Evolutionary conservation across 495 filamentous ascomycete species (phyloP), one percentile per base, ranked within the genome.

Genomic region (Hypoxylon fuscum): DNA sequence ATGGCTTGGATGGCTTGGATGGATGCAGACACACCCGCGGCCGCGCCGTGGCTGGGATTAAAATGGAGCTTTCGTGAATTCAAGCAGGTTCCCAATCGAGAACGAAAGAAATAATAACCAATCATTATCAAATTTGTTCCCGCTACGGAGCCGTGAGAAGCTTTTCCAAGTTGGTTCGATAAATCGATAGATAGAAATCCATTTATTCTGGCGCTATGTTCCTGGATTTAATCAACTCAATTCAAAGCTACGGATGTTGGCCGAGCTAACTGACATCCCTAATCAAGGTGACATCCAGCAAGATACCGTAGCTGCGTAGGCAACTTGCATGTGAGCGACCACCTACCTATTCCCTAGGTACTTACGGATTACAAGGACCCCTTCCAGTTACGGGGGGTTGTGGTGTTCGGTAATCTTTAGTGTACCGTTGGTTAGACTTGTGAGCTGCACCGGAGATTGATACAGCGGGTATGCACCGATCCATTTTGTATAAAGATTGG

Each of bases 371-470:
- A n/a, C n/a, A n/a, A n/a, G n/a, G n/a, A n/a, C n/a, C n/a, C n/a
- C n/a, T n/a, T n/a, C n/a, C n/a, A n/a, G n/a, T 29, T 43, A 46
- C 17, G 18, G 34, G 41, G 44, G 60, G 23, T 42, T 34, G 45
- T 48, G 46, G 46, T 38, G 40, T 59, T 51, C 55, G 55, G 55
- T 51, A 58, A 58, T 52, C 48, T 40, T 17, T 53, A 41, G 31
- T 43, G 38, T 55, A 42, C 25, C 25, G 25, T 27, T 27, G 31
- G 12, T 27, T 46, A 55, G 50, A 20, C 55, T 41, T 58, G 44
- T 34, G 51, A 51, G 29, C 15, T 55, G 55, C 44, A 44, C 32
- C 54, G 54, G 54, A 64, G 47, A 64, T 64, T 65, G 62, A 49
- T 55, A 54, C 37, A 17, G 48, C 40, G 40, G 40, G 27, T 41